phyloP scores from a whole-genome alignment of 2,329 filamentous ascomycete species.

The Xylariaceae sp. region DNA sequence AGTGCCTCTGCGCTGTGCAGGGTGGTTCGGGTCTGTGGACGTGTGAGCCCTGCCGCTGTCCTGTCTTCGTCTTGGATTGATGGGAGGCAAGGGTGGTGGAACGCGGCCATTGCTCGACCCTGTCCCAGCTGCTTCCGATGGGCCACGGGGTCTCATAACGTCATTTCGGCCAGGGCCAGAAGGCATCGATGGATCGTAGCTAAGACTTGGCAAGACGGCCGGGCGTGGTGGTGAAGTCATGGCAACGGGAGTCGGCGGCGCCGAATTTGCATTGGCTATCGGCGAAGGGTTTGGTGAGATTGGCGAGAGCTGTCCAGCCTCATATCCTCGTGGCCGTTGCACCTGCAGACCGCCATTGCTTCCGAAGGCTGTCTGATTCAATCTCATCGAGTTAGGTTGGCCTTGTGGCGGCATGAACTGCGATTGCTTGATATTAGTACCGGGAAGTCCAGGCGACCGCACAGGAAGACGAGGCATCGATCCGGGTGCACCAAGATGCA shows the following conservation, averaged over 20 bases:
- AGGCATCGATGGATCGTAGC: conserved; percentile 20
- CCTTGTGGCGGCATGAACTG: conserved; percentile 45
- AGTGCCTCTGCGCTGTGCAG: conserved; percentile 23
- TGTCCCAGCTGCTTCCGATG: conserved; percentile 28
- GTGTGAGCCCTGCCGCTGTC: conserved; percentile 38
- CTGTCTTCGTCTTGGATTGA: conserved; percentile 52
- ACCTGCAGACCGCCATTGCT: conserved; percentile 33
- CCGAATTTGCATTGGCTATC: conserved; percentile 26
- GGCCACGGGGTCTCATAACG: conserved; percentile 38
- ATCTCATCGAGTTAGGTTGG: conserved; percentile 30
- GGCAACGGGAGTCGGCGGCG: conserved; percentile 32
- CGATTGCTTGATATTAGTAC: conserved; percentile 45
- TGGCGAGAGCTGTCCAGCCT: conserved; percentile 41
- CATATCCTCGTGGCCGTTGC: conserved; percentile 32
- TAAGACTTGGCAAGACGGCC: conserved; percentile 29
- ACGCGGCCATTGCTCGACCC: conserved; percentile 37
- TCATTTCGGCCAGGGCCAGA: conserved; percentile 34
- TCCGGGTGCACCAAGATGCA: conserved; percentile 28
- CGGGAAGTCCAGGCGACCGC: conserved; percentile 46
- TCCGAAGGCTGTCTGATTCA: conserved; percentile 20
- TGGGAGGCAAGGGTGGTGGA: conserved; percentile 52
- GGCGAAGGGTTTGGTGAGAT: conserved; percentile 41
- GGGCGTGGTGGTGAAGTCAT: conserved; percentile 33
- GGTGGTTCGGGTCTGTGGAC: conserved; percentile 30
- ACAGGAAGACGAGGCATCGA: conserved; percentile 29